Conservation (phyloP, 768 basidiomycete species). For the Mycena epipterygia region DNA sequence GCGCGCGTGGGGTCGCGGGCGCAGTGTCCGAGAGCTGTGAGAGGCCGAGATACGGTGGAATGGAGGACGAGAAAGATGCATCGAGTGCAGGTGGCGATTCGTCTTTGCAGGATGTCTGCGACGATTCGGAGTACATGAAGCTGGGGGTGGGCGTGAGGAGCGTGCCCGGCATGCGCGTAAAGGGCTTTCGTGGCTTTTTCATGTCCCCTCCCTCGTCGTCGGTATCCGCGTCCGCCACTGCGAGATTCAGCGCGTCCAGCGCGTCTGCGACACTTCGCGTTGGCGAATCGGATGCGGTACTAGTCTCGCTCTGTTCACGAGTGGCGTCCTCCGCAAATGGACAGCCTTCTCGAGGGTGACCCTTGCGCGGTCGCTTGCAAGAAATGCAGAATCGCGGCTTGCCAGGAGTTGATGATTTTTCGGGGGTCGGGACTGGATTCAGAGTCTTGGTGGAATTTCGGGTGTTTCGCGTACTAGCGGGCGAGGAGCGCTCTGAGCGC, state of each 20-base stretch:
- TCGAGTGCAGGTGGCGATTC: conserved; percentile 31
- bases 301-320: neutral
- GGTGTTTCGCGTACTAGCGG: conserved; percentile 28
- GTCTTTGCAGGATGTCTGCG: conserved; percentile 27
- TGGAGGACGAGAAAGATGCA: conserved; percentile 2
- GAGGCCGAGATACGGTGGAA: conserved; percentile 11
- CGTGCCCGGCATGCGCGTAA: conserved; percentile 69
- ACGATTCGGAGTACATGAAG: conserved; percentile 41
- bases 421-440: conserved; percentile 14
- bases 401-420: conserved; percentile 14
- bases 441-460: conserved; percentile 31
- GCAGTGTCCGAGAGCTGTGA: conserved; percentile 8
- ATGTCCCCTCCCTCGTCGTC: neutral
- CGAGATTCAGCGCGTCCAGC: conserved; percentile 29
- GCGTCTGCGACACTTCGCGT: conserved; percentile 22
- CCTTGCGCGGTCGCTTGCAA: conserved; percentile 35
- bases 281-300: conserved; percentile 8
- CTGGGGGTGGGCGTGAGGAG: conserved; percentile 64
- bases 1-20: neutral
- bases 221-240: conserved; percentile 5
- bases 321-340: conserved; percentile 23
- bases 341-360: conserved; percentile 34
- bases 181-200: conserved; percentile 13
- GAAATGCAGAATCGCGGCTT: conserved; percentile 30
- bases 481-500: conserved; percentile 31